Conservation (phyloP, 2,329 filamentous ascomycete genomes). For the Aspergillus sp. region DNA sequence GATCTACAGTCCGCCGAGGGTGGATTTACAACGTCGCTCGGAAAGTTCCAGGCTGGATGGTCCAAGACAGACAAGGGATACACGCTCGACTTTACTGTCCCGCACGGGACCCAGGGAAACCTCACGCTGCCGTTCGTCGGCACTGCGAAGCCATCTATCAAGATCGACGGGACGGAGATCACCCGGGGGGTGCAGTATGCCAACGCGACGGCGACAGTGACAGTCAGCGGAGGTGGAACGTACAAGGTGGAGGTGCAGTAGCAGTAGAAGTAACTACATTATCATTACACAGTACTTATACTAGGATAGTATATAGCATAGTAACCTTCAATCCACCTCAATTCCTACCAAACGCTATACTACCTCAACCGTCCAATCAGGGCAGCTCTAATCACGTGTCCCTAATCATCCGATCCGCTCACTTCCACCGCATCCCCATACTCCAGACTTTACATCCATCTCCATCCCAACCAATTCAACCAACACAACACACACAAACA, state of each 20-base stretch:
- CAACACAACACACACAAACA: neutral
- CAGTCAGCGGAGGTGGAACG: slow-evolving; percentile 25
- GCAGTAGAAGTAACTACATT: neutral
- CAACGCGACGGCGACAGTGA: slow-evolving; percentile 23
- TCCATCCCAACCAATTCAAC: neutral
- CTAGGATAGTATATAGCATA: neutral
- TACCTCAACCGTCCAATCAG: slow-evolving; percentile 7
- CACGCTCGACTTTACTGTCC: slow-evolving; percentile 25
- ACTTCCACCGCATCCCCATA: slow-evolving; percentile 2
- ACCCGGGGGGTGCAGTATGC: slow-evolving; percentile 21
- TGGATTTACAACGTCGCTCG: slow-evolving; percentile 51
- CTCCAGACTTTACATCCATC: neutral
- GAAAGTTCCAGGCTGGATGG: slow-evolving; percentile 31
- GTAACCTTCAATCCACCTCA: too few species aligned
- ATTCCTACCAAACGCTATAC: neutral
- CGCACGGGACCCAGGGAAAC: slow-evolving; percentile 24
- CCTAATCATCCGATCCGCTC: neutral
- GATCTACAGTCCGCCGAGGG: slow-evolving; percentile 47
- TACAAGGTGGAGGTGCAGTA: slow-evolving; percentile 25
- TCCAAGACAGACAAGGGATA: slow-evolving; percentile 19
- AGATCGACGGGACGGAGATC: slow-evolving; percentile 25
- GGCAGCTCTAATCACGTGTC: slow-evolving; percentile 14
- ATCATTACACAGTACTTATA: neutral
- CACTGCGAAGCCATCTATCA: slow-evolving; percentile 27
- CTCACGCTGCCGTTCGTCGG: slow-evolving; percentile 28